Evolutionary conservation across 1,139 yeast species (phyloP).

Genomic region (Candida sanyaensis): DNA sequence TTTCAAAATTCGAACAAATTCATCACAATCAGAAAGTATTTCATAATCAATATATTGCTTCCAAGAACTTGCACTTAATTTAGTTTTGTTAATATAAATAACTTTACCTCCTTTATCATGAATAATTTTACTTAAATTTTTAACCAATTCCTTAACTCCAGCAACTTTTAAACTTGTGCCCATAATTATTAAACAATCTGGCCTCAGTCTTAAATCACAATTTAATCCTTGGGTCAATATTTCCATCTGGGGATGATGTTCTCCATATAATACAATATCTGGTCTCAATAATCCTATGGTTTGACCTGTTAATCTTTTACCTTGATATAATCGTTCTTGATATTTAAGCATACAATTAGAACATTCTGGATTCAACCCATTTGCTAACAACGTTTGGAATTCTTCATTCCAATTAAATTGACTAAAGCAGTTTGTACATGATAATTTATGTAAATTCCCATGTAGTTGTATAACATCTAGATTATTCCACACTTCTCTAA

Average conservation of each 20-base stretch:
- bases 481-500: constrained; percentile 54
- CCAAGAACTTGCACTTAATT: constrained; percentile 51
- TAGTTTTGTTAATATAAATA: constrained; percentile 61
- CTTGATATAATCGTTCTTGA: constrained; percentile 54
- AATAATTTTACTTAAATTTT: constrained; percentile 55
- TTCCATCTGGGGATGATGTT: constrained; percentile 75
- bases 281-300: constrained; percentile 67
- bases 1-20: constrained; percentile 62
- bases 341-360: constrained; percentile 55
- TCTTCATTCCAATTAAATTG: constrained; percentile 63
- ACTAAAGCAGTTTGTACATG: constrained; percentile 70
- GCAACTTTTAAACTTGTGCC: constrained; percentile 78
- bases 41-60: constrained; percentile 66
- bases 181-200: constrained; percentile 67
- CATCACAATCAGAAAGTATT: constrained; percentile 78
- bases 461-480: constrained; percentile 86
- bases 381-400: constrained; percentile 42
- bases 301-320: constrained; percentile 59
- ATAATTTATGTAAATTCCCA: constrained; percentile 77
- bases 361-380: constrained; percentile 67
- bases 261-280: constrained; percentile 76
- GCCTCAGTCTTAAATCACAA: constrained; percentile 55
- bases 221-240: constrained; percentile 59
- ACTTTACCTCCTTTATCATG: constrained; percentile 65
- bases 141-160: constrained; percentile 71